Evolutionary conservation across 495 filamentous ascomycete species (phyloP), one percentile per base, ranked within the genome.

Genomic region (Trichoderma asperelloides): DNA sequence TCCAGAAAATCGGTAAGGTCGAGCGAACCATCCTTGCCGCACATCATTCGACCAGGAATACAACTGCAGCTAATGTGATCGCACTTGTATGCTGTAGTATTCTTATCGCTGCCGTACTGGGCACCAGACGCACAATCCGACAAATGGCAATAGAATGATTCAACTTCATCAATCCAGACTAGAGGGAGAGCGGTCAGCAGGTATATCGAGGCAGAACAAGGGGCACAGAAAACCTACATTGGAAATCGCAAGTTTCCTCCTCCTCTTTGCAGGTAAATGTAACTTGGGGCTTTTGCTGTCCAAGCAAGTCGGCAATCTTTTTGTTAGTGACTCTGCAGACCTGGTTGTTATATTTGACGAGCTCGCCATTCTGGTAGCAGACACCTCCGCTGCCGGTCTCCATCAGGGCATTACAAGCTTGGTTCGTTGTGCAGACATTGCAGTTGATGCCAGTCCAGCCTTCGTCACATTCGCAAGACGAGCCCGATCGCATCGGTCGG

Each of bases 401-500:
- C 86, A 94, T 95, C 77, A 98, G 78, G 9, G 89, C 85, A 76
- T 92, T 82, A 74, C 95, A 98, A 15, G 90, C 92, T 67, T 88
- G 78, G 74, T 98, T 82, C 18, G 86, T 85, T 60, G 88, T 84
- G 78, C 95, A 98, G 66, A 98, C 91, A 74, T 98, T 98, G 84
- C 95, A 98, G 81, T 98, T 98, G 78, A 98, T 93, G 69, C 95
- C 95, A n/a, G 85, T 85, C 95, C 95, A 98, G 62, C 96, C 95
- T 40, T 96, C 92, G 69, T 93, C 87, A 77, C 95, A 98, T 30
- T 93, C 79, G 77, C 95, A 98, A 41, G 81, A 78, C 18, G 87
- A 80, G 57, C 82, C 86, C 55, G 86, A 75, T 72, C 93, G 85
- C 69, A 87, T 84, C 18, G 87, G 80, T 70, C 95, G 85, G 68